phyloP scores from a whole-genome alignment of 805 yeast genomes.

The Ogataea nonfermentans region DNA sequence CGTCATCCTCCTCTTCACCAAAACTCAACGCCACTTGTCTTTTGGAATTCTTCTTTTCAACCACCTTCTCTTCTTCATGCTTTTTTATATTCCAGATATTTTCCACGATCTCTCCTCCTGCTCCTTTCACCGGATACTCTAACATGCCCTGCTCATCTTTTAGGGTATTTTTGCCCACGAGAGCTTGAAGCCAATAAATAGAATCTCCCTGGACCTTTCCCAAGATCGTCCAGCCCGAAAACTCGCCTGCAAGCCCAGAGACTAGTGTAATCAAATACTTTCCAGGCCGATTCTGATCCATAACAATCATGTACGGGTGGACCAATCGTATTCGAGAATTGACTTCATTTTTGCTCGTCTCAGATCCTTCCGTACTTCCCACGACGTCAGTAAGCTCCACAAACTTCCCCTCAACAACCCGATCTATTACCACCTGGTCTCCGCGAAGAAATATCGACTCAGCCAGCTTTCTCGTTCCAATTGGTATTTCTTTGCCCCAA shows the following conservation, averaged over 20 bases:
- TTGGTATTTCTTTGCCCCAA: constrained; percentile 16
- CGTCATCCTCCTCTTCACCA: constrained; percentile 16
- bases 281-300: constrained; percentile 5
- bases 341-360: constrained; percentile 10
- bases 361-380: no score
- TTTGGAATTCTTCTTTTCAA: background rate
- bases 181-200: constrained; percentile 15
- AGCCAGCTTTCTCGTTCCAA: constrained; percentile 5
- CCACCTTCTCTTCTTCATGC: background rate
- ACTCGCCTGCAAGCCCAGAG: constrained; percentile 6
- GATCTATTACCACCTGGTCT: constrained; percentile 6
- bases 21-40: constrained; percentile 14
- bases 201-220: constrained; percentile 17
- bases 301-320: constrained; percentile 15
- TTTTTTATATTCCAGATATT: constrained; percentile 7
- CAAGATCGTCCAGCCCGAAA: constrained; percentile 18
- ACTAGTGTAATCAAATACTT: constrained; percentile 13
- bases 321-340: constrained; percentile 12
- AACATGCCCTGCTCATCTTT: constrained; percentile 11
- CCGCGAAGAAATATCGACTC: constrained; percentile 4
- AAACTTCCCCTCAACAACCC: constrained; percentile 6
- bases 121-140: constrained; percentile 12
- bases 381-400: constrained; percentile 4
- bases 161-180: constrained; percentile 5
- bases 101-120: constrained; percentile 7